These are phyloP conservation scores for Phytophthora ohioensis DNA, from an alignment of 352 stramenopile genomes.

Conservation along the genomic window DNA sequence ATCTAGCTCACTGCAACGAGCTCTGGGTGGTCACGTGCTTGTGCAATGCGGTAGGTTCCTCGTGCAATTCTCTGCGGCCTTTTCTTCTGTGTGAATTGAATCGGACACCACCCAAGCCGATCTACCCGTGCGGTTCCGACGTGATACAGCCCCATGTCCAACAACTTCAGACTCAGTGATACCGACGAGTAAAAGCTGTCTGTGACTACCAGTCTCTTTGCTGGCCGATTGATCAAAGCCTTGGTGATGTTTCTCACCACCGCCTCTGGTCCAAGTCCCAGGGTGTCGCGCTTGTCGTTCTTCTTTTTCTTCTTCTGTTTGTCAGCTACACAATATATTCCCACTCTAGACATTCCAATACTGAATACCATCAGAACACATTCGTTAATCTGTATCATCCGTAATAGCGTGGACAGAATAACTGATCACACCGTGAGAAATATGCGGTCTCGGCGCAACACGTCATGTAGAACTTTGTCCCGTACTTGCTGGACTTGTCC, in stretches of 20 bases:
- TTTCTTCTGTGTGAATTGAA: not conserved
- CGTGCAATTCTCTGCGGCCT: not conserved
- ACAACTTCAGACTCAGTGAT: not conserved
- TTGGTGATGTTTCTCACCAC: slow-evolving; percentile 25
- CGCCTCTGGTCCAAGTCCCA: slow-evolving; percentile 1
- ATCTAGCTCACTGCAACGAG: not conserved
- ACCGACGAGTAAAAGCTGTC: slow-evolving; percentile 25
- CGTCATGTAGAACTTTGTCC: slow-evolving; percentile 39
- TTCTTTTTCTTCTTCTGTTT: not conserved
- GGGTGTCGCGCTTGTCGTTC: not conserved
- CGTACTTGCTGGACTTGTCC: slow-evolving; percentile 32
- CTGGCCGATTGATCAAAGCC: not conserved
- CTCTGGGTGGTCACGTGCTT: not conserved
- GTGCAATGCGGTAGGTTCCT: slow-evolving; percentile 1
- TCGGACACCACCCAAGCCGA: not conserved
- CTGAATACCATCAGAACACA: slow-evolving; percentile 8
- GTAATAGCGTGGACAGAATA: not conserved
- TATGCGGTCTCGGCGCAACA: slow-evolving; percentile 27
- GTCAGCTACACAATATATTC: slow-evolving; percentile 19
- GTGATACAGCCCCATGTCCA: not conserved
- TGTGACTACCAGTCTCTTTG: slow-evolving; percentile 12
- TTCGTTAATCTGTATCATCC: slow-evolving; percentile 12
- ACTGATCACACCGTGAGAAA: slow-evolving; percentile 11
- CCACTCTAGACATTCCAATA: slow-evolving; percentile 14
- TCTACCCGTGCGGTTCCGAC: not conserved